Percentiles rank a stretch among this genome's conserved stretches.
These are phyloP conservation scores for Cyclanthera cordifolia DNA, from an alignment of 306 rosid genomes.

Conservation along the genomic window DNA sequence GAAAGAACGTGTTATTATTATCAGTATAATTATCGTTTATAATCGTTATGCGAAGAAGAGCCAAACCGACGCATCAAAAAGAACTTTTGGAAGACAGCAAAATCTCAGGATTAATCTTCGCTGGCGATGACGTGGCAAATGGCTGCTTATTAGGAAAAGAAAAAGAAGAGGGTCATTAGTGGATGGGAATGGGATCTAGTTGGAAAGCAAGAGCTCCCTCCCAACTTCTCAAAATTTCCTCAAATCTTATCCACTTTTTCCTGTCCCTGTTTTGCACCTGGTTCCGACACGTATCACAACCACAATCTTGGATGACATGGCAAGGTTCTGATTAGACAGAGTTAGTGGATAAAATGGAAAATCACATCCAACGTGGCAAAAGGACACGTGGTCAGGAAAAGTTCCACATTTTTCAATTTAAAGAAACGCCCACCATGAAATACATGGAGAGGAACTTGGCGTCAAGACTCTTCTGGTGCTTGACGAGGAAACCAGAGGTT, in stretches of 20 bases:
- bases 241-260: constrained; percentile 6
- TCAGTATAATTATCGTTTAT: background rate
- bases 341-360: constrained; percentile 6
- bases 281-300: background rate
- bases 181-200: constrained; percentile 8
- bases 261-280: background rate
- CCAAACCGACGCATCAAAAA: background rate
- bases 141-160: background rate
- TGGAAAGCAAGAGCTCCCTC: constrained; percentile 9
- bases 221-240: background rate
- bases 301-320: constrained; percentile 3
- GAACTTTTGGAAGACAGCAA: constrained; percentile 2
- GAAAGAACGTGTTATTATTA: background rate
- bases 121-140: background rate
- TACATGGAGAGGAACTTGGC: background rate
- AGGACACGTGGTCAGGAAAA: constrained; percentile 1
- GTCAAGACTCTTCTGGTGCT: background rate
- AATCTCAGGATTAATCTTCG: background rate
- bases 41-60: background rate
- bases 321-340: background rate
- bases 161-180: background rate
- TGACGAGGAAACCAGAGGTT: background rate
- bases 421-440: background rate
- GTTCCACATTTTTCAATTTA: background rate
- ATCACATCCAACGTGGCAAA: constrained; percentile 1